Base-by-base conservation (phyloP, 2,329 filamentous ascomycete genomes). In the Stylonectria norvegica region DNA sequence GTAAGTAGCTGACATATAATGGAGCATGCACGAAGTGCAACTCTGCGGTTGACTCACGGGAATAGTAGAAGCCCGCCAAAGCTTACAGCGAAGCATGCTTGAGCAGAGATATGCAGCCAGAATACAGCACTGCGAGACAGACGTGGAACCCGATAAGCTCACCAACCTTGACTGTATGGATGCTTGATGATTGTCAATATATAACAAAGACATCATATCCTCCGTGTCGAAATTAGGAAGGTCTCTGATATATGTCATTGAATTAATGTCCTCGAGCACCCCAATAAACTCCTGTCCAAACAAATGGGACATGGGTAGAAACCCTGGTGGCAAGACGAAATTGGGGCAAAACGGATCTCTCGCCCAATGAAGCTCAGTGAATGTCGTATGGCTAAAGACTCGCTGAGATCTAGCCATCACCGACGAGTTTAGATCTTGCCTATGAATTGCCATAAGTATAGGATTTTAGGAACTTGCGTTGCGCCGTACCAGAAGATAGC, bases 361-460 rank as follows among this genome's bases (percentile, higher is more conserved):
- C 29, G 10, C 54, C 68, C 68, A 71, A 0, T 53, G 50, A 11
- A 71, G 59, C 41, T 71, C 69, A 2, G 57, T 10, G 20, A 71
- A 71, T 0, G 66, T 70, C 2, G 48, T 64, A 39, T 71, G 67
- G 34, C 65, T 49, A 14, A 69, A 58, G 5, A 69, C 55, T 0
- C 67, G 68, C 3, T 25, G 56, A 1, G 67, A 67, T 0, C 66
- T 65, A 14, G 65, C 55, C 41, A 71, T 37, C 15, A 71, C 44
- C 0, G 63, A 63, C 0, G 63, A 59, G 42, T 71, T 68, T 33
- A 71, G 45, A 33, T 71, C 69, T 50, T 70, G 67, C 68, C 67
- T 71, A 7, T 38, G 2, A 3, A 5, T 12, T 1, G 7, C 16
- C 32, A 17, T 45, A 15, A 43, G 33, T 3, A 5, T 5, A 3